Base-by-base conservation (phyloP, 306 rosid species). In the Begonia peltatifolia region DNA sequence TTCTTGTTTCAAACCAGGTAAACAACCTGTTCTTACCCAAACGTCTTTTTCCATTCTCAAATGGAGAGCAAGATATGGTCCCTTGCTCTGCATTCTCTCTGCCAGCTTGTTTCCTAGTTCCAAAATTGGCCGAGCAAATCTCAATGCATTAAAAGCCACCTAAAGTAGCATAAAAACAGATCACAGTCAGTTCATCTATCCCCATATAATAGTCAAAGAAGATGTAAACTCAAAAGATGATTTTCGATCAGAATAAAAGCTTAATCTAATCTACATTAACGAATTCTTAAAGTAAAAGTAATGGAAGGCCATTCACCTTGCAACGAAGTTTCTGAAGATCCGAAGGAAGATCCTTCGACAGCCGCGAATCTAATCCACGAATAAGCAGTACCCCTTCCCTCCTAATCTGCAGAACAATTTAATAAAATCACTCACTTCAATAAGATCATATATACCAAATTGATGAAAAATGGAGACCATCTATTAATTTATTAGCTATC, bases 1-100 rank as follows among this genome's bases (percentile, higher is more conserved):
- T 30, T 86, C 76, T 0, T 52, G 79, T 74, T 74, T 79, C 71
- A 90, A 55, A 55, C 99, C 95, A 1, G 99, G 99, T 46, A 87
- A 81, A 66, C 99, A 90, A 42, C 99, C 99, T 1, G 99, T 90
- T 67, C 99, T 90, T 62, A 90, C 95, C 99, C 99, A 90, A 7
- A 90, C 99, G 36, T 90, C 99, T 72, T 76, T 90, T 75, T 90
- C 99, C 94, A 90, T 83, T 68, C 99, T 63, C 20, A 90, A 69
- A 72, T 90, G 99, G 58, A 90, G 88, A 44, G 99, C 92, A 46
- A 90, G 82, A 70, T 86, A 90, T 0, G 95, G 99, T 38, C 99
- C 99, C 69, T 86, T 79, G 74, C 79, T 81, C 18, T 68, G 61
- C 93, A 86, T 90, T 60, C 99, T 80, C 76, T 71, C 88, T 0